Base-by-base conservation (phyloP, 495 filamentous ascomycete species). In the Viridothelium virens region DNA sequence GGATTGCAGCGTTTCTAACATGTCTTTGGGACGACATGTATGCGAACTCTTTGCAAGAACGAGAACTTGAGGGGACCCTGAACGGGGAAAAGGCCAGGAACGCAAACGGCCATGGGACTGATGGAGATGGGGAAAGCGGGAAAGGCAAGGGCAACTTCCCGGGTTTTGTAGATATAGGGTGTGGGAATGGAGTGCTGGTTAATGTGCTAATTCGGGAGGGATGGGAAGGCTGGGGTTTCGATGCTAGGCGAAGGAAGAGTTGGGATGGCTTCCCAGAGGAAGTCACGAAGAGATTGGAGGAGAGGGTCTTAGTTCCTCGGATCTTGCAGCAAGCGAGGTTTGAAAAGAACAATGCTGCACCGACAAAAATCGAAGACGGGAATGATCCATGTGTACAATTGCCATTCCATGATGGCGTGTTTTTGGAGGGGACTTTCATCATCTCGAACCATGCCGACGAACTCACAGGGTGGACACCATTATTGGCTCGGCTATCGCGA, bases 381-480 rank as follows among this genome's bases (percentile, higher is more conserved):
- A 74, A 75, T 46, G 73, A 74, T 33, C 46, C 34, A 38, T 73
- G 72, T 47, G 80, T 84, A 41, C 70, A 63, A 4, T 1, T 18
- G 36, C 33, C 31, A 18, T 63, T 67, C 46, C 88, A 93, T 68
- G 79, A 89, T 39, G 94, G 92, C 56, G 71, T 80, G 46, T 96
- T 96, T 73, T 83, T 84, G 0, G 72, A 76, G 38, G 85, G 86
- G 38, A 96, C 91, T 0, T 98, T 98, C 71, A 89, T 98, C 64
- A 91, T 98, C 67, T 93, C 91, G 53, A 97, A 97, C 72, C 94
- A 97, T 73, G 91, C 94, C 31, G 94, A 98, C 74, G 91, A 98
- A 76, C 80, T 98, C 11, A 97, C 95, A 1, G 83, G 90, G 3
- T 98, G 94, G 94, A 97, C 95, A 1, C 95, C 94, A 1, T 82